A percentile compares a stretch with the other conserved stretches of the same genome.
These are phyloP conservation scores for Xylaria sp. DNA, from an alignment of 2,329 filamentous ascomycete genomes.

Conservation along the genomic window DNA sequence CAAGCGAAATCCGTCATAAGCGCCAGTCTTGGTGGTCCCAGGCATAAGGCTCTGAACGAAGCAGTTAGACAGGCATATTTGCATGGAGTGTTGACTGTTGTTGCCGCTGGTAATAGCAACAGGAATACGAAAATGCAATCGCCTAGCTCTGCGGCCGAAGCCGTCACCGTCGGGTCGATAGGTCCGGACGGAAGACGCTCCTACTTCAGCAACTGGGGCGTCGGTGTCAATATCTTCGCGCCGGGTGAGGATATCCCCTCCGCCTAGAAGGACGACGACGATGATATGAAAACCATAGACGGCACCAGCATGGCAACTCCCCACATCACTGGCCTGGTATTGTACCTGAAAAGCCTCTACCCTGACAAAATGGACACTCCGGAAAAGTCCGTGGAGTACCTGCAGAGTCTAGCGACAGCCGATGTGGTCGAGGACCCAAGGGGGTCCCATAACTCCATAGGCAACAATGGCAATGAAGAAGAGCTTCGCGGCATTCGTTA, in stretches of 20 bases:
- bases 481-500: constrained; percentile 3
- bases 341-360: constrained; percentile 43
- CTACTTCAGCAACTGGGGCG: constrained; percentile 53
- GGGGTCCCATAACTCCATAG: constrained; percentile 14
- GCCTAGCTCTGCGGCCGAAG: constrained; percentile 48
- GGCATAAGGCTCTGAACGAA: constrained; percentile 43
- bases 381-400: constrained; percentile 6
- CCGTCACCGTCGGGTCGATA: constrained; percentile 54
- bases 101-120: constrained; percentile 55
- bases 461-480: constrained; percentile 20
- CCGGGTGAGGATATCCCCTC: constrained; percentile 45
- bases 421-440: constrained; percentile 7
- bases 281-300: constrained; percentile 37
- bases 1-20: constrained; percentile 13
- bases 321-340: constrained; percentile 53
- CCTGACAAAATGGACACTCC: constrained; percentile 18
- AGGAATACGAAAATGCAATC: constrained; percentile 43
- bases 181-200: constrained; percentile 40
- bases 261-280: constrained; percentile 43
- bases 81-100: constrained; percentile 51
- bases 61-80: constrained; percentile 48
- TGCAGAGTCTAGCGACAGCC: constrained; percentile 13
- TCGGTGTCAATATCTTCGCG: constrained; percentile 44
- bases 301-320: constrained; percentile 59
- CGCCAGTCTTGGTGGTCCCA: constrained; percentile 9